Evolutionary conservation across 108 stramenopile genomes (phyloP).

Genomic region (Thalassiosira profunda): DNA sequence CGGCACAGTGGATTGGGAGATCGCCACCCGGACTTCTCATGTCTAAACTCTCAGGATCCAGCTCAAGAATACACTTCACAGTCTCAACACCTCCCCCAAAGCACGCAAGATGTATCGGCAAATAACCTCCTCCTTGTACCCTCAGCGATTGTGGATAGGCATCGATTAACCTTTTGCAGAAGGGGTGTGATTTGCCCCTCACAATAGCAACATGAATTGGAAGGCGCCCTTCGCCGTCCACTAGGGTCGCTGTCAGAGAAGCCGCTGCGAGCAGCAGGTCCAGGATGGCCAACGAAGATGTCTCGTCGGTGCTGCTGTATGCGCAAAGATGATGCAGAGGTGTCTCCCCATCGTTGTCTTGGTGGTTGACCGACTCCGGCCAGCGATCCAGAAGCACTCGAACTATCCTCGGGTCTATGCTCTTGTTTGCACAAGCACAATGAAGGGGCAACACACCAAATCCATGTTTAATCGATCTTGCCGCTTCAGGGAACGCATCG

Average conservation of each 20-base stretch:
- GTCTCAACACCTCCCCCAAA: not conserved
- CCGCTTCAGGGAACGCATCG: constrained; percentile 1
- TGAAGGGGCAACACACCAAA: not conserved
- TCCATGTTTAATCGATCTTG: not conserved
- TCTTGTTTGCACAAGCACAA: not conserved
- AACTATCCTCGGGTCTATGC: not conserved
- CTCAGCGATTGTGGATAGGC: not conserved
- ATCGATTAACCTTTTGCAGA: not conserved
- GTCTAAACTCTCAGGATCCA: not conserved
- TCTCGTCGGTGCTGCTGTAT: not conserved
- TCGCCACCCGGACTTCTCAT: not conserved
- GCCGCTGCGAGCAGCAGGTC: not conserved
- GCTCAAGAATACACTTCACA: not conserved
- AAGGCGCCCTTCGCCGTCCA: not conserved
- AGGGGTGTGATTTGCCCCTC: not conserved
- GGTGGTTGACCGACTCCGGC: not conserved
- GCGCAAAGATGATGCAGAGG: not conserved
- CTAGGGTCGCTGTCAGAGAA: not conserved
- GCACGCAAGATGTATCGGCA: constrained; percentile 1
- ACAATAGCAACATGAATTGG: not conserved
- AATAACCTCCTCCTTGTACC: not conserved
- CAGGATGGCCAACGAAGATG: not conserved
- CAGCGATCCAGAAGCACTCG: not conserved
- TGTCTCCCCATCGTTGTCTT: not conserved
- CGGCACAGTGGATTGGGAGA: not conserved